phyloP scores from a whole-genome alignment of 2,329 filamentous ascomycete species.

The Xylaria sp. region DNA sequence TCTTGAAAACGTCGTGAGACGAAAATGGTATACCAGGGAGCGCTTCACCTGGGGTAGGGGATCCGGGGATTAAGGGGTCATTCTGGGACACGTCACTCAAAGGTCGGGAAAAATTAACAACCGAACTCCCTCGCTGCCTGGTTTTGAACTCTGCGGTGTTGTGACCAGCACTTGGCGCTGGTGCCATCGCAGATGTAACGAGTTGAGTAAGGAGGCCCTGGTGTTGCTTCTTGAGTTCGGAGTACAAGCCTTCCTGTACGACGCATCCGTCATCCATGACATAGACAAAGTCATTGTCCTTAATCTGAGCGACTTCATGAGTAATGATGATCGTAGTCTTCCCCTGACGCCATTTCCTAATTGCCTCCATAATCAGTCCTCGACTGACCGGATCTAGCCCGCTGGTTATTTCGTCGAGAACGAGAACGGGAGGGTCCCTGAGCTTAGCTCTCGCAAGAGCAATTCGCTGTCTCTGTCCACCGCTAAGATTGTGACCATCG shows the following conservation, averaged over 20 bases:
- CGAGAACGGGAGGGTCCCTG: constrained; percentile 80
- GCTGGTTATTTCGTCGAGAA: constrained; percentile 90
- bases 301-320: constrained; percentile 84
- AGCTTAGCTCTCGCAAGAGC: constrained; percentile 82
- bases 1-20: constrained; percentile 33
- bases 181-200: constrained; percentile 41
- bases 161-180: constrained; percentile 3
- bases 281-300: constrained; percentile 78
- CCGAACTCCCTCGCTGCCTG: constrained; percentile 14
- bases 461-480: constrained; percentile 85
- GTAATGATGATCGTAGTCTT: constrained; percentile 96
- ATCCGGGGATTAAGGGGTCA: constrained; percentile 25
- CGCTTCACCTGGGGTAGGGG: constrained; percentile 36
- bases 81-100: constrained; percentile 36
- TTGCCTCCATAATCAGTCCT: constrained; percentile 74
- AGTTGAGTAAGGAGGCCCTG: constrained; percentile 60
- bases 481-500: constrained; percentile 78
- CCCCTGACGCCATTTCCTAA: constrained; percentile 78
- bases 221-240: constrained; percentile 58
- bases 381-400: constrained; percentile 81
- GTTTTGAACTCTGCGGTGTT: constrained; percentile 12
- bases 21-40: constrained; percentile 32
- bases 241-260: constrained; percentile 73
- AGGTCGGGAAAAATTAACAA: constrained; percentile 39
- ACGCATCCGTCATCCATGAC: constrained; percentile 77